Evolutionary conservation across 495 filamentous ascomycete species (phyloP), one percentile per base, ranked within the genome.

Genomic region (Amorphotheca resinae): DNA sequence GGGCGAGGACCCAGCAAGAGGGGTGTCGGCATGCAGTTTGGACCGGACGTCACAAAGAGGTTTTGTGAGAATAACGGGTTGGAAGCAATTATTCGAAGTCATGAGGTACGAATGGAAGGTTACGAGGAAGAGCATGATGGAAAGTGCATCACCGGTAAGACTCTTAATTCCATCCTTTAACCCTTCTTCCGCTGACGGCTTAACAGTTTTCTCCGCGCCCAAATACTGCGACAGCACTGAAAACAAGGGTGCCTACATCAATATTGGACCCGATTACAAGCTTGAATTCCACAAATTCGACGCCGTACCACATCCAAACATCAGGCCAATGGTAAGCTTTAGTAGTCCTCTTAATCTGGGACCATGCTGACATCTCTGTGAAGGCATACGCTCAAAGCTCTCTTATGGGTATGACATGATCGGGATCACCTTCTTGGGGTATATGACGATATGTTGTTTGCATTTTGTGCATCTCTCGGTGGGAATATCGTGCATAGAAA

Each of bases 221-320:
- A 93, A 80, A 60, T 99, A 99, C 61, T 96, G 93, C 67, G 91
- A 99, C 58, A 80, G 82, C 50, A 95, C 91, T 1, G 88, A 94
- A 60, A 99, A 99, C 64, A 93, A 87, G 68, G 91, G 91, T 42
- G 91, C 91, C 3, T 99, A 91, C 59, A 99, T 99, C 73, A 96
- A 96, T 64, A 82, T 99, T 54, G 84, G 85, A 3, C 76, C 85
- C 6, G 84, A 94, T 32, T 83, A 87, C 56, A 93, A 95, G 68
- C 80, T 96, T 36, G 66, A 82, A 17, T 96, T 82, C 62, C 74
- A 86, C 50, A 77, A 93, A 56, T 99, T 96, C 51, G 87, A 95
- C 53, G 93, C 93, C 2, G 93, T 96, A 25, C 87, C 87, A 42
- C 91, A 99, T 68, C 91, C 91, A 5, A 73, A 87, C 45, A 87